Conservation (phyloP, 208 protist genomes). For the Angomonas desouzai region DNA sequence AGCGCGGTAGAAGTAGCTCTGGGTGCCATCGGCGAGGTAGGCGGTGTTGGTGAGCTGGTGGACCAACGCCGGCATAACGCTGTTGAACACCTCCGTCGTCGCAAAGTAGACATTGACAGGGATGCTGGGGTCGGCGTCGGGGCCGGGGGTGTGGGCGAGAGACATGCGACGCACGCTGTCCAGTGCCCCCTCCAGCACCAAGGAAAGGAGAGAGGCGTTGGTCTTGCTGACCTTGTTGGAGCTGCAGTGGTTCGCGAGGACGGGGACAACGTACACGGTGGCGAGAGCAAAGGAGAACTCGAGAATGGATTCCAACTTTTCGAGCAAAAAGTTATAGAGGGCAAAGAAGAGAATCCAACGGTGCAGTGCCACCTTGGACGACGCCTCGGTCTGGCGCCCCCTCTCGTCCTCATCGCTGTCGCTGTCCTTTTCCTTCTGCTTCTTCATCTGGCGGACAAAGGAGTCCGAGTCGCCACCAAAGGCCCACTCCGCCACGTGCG, state of each 20-base stretch:
- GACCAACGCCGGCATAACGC: conserved; percentile 76
- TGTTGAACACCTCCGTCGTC: conserved; percentile 70
- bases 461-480: conserved; percentile 40
- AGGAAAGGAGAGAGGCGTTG: conserved; percentile 44
- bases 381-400: conserved; percentile 6
- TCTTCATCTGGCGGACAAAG: neutral
- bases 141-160: conserved; percentile 58
- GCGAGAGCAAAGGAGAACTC: conserved; percentile 76
- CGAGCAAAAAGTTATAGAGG: conserved; percentile 73
- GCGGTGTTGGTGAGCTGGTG: conserved; percentile 76
- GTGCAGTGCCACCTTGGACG: conserved; percentile 59
- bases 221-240: conserved; percentile 26
- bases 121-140: conserved; percentile 77
- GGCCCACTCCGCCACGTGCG: conserved; percentile 68
- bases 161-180: conserved; percentile 67
- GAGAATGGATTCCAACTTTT: conserved; percentile 66
- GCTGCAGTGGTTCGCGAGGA: conserved; percentile 59
- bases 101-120: conserved; percentile 70
- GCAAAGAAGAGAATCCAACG: conserved; percentile 77
- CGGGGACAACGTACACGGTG: conserved; percentile 54
- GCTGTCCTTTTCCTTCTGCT: conserved; percentile 8
- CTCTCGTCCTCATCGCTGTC: conserved; percentile 19
- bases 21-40: conserved; percentile 56
- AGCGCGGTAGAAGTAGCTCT: conserved; percentile 65
- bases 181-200: conserved; percentile 66